Base-by-base conservation (phyloP, 495 filamentous ascomycete genomes). In the Immersiella caudata region DNA sequence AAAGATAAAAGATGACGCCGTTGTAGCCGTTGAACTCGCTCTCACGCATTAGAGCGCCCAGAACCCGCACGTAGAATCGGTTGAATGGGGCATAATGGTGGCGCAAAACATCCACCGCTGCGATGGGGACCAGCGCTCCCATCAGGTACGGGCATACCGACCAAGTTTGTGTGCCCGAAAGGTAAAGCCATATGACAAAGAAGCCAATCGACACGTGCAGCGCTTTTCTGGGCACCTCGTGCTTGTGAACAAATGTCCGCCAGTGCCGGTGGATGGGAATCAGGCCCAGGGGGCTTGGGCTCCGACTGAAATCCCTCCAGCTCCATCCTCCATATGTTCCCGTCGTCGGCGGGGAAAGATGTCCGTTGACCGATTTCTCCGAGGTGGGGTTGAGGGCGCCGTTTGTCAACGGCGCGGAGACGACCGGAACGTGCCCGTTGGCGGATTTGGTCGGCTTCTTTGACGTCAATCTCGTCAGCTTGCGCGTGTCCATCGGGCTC, bases 121-220 rank as follows among this genome's bases (percentile, higher is more conserved):
- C 89, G 74, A 98, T 95, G 8, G 95, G 96, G n/a, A 99, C 83
- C 7, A 99, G 78, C 0, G 90, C 87, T n/a, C 80, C 79, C 68
- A 97, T 87, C 9, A 99, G 86, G 66, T 89, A 91, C 1, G 94
- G 93, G 27, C 93, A 90, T 63, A 98, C 94, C 21, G 88, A 77
- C 6, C 79, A 75, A 2, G 90, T 86, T 70, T 96, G 91, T 16
- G 89, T 82, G 20, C 93, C 94, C 16, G 82, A 85, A 21, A 86
- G 83, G 78, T 98, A 98, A 16, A 97, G 85, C 73, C 88, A 88
- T 18, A 96, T 84, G 12, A 93, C 92, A 29, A 97, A 79, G 81
- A 98, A 98, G 56, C 95, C 95, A 79, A 99, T 98, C 40, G 93
- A 97, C 64, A 98, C 92, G 78, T 99, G 90, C 46, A 93, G 83